Evolutionary conservation across 2,329 filamentous ascomycete genomes (phyloP), one percentile per base, ranked within the genome.

Genomic region (Cordyceps tenuipes): DNA sequence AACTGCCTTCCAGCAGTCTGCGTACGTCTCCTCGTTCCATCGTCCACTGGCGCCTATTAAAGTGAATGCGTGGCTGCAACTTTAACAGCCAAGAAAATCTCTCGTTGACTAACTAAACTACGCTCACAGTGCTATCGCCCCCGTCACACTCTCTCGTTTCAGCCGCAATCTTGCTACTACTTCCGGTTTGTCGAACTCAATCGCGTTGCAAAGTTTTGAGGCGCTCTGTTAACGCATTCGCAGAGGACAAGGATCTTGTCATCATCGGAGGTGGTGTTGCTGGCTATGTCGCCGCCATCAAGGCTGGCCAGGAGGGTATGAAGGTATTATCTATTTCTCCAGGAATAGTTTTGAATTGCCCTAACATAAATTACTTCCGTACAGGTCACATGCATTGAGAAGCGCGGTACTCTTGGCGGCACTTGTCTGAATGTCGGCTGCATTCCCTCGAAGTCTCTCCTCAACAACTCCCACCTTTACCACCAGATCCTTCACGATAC

Each of bases 391-490:
- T 99, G 94, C 79, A 95, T 99, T 79, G 94, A 99, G 80, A 99
- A 99, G 84, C 91, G 94, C 73, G 94, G 94, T 68, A 82, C 85
- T 63, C 87, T 99, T 69, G 94, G 94, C 71, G 94, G 94, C 74
- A 99, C 94, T 71, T 99, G 94, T 82, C 81, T 99, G 71, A 99
- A 99, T 76, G 94, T 99, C 72, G 94, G 94, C 79, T 99, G 94
- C 80, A 99, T 99, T 73, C 94, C 94, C 67, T 99, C 94, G 66
- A 99, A 99, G 80, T 97, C 94, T 64, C 90, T 99, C 68, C 90
- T 99, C 76, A 99, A 97, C 87, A 97, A 97, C 83, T 97, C 94
- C 69, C 91, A 97, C 76, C 84, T 97, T 63, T 97, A 97, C 82
- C 93, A 97, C 81, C 89, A 92, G 78, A 89, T 97, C 72, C 85